Evolutionary conservation across 441 rosid species (phyloP).

Genomic region (Sinapis alba): DNA sequence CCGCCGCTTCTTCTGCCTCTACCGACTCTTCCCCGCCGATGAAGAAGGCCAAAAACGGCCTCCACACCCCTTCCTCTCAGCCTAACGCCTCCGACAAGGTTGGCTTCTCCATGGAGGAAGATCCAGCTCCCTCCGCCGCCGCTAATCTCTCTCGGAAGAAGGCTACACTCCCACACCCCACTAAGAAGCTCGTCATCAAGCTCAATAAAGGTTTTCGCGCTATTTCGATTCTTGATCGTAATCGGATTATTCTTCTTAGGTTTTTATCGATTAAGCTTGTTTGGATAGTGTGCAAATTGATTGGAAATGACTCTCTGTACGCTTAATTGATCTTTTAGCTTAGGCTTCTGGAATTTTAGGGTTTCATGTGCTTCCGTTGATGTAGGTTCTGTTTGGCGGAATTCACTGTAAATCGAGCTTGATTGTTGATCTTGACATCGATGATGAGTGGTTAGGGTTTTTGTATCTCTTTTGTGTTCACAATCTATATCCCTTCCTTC

Average conservation of each 20-base stretch:
- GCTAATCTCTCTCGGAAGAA: conserved; percentile 94
- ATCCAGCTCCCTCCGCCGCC: conserved; percentile 52
- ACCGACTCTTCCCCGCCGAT: conserved; percentile 81
- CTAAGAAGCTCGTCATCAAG: conserved; percentile 91
- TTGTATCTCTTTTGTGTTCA: too few species aligned
- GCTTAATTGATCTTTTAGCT: conserved; percentile 5
- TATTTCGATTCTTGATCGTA: conserved; percentile 4
- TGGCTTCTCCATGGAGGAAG: conserved; percentile 71
- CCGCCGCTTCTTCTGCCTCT: conserved; percentile 37
- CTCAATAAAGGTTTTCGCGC: conserved; percentile 63
- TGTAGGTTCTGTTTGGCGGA: too few species aligned
- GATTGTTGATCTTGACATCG: too few species aligned
- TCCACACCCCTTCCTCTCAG: conserved; percentile 49
- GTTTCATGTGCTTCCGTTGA: too few species aligned
- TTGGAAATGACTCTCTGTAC: conserved; percentile 15
- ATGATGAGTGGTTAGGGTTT: too few species aligned
- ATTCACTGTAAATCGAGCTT: too few species aligned
- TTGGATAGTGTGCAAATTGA: neutral
- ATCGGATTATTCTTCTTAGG: neutral
- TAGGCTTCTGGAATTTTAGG: conserved; percentile 30
- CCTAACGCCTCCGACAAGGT: conserved; percentile 44
- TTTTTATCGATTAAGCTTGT: neutral
- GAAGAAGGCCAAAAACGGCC: conserved; percentile 73
- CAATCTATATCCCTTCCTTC: too few species aligned
- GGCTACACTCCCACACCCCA: conserved; percentile 86